Base-by-base conservation (phyloP, 352 stramenopile species). In the Phytophthora capsici region DNA sequence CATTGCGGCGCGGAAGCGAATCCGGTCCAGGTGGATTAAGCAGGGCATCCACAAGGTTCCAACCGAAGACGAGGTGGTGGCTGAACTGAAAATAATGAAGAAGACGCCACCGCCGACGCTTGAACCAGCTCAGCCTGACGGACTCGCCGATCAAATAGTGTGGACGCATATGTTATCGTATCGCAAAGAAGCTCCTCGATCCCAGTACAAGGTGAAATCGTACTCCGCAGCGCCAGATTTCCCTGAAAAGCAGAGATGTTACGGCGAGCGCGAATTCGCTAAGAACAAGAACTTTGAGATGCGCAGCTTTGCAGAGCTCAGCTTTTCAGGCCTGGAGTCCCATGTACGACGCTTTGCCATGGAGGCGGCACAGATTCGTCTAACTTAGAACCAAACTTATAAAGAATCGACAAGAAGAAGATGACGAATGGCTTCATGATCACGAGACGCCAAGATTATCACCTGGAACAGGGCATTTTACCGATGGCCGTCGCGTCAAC, bases 141-240 rank as follows among this genome's bases (percentile, higher is more conserved):
- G 58, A 62, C 52, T 73, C 14, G 57, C 64, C 38, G 72, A 86
- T 54, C 76, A 73, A 14, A 55, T 58, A 14, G 76, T 90, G 54
- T 86, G 81, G 71, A 89, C 84, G 2, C 79, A 90, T 48, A 65
- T 89, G 50, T 34, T 84, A 57, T 71, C 77, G 51, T 79, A n/a
- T n/a, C n/a, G n/a, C n/a, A n/a, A n/a, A n/a, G n/a, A n/a, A n/a
- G n/a, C n/a, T n/a, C n/a, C n/a, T n/a, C n/a, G n/a, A n/a, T n/a
- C n/a, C n/a, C n/a, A n/a, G n/a, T 90, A 85, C 61, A 71, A 60
- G 43, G 66, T 90, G 9, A 78, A 86, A 32, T 81, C 82, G 49
- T 90, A 75, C 60, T 64, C 77, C 12, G 77, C 63, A 52, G 43
- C 44, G 20, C 51, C 63, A 3, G 48, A 62, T 2, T 80, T 85